A percentile compares a stretch with the other conserved stretches of the same genome.
phyloP scores from a whole-genome alignment of 192 early-diverging fungal species.

The Linnemannia exigua region DNA sequence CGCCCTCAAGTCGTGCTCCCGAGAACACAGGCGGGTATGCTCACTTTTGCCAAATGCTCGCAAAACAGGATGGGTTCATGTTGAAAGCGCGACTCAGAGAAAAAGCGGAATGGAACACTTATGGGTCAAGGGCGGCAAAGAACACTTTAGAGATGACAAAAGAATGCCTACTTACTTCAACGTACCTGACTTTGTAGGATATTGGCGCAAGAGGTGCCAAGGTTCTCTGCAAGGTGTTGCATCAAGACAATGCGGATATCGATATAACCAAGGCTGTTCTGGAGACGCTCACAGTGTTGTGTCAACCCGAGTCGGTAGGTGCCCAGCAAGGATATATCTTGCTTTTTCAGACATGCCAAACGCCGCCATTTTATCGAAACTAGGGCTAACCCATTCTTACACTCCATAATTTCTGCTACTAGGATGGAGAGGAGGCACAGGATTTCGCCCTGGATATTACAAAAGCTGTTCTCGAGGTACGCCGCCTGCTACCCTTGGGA shows the following conservation, averaged over 20 bases:
- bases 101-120: background rate
- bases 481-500: background rate
- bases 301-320: slow-evolving; percentile 62
- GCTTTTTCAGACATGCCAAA: background rate
- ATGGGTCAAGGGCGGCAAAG: background rate
- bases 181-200: slow-evolving; percentile 64
- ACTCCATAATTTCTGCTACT: background rate
- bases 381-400: background rate
- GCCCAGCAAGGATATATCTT: background rate
- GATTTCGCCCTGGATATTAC: slow-evolving; percentile 43
- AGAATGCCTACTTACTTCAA: background rate
- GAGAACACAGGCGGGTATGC: slow-evolving; percentile 83
- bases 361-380: background rate
- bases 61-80: background rate
- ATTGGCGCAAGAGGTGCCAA: slow-evolving; percentile 86
- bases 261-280: slow-evolving; percentile 89
- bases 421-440: slow-evolving; percentile 39
- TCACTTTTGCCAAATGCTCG: background rate
- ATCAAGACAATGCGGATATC: slow-evolving; percentile 86
- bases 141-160: background rate
- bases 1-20: slow-evolving; percentile 86
- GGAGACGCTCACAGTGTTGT: slow-evolving; percentile 90
- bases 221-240: slow-evolving; percentile 81
- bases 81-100: background rate
- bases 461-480: slow-evolving; percentile 30